These are phyloP conservation scores for Caulochytrium protostelioides DNA, from an alignment of 371 early-diverging fungal genomes.

Conservation along the genomic window DNA sequence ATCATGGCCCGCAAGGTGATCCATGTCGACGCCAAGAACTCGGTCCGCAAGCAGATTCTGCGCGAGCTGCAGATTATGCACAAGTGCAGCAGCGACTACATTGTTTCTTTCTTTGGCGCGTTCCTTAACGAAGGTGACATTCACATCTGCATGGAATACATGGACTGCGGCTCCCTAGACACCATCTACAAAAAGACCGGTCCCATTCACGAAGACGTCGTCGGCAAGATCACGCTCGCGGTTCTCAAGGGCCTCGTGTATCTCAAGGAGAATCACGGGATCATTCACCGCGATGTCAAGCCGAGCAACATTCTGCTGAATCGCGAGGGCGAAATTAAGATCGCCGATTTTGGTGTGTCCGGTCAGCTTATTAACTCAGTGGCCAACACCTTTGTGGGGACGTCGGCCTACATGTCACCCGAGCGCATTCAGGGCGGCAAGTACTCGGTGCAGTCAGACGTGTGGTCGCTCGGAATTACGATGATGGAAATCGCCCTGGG, in stretches of 20 bases:
- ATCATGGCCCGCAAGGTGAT: constrained; percentile 87
- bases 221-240: constrained; percentile 49
- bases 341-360: constrained; percentile 88
- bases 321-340: constrained; percentile 64
- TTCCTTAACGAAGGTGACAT: constrained; percentile 69
- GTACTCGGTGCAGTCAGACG: constrained; percentile 80
- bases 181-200: constrained; percentile 52
- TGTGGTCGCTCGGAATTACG: constrained; percentile 68
- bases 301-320: constrained; percentile 27
- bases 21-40: constrained; percentile 33
- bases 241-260: constrained; percentile 36
- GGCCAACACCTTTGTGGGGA: constrained; percentile 86
- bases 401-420: constrained; percentile 90
- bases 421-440: constrained; percentile 81
- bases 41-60: constrained; percentile 53
- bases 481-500: constrained; percentile 78
- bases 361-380: constrained; percentile 71
- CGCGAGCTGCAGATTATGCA: constrained; percentile 74
- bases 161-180: constrained; percentile 68
- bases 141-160: constrained; percentile 90
- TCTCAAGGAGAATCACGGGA: constrained; percentile 57
- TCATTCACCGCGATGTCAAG: constrained; percentile 63
- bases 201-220: constrained; percentile 46
- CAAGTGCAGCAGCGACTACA: constrained; percentile 70
- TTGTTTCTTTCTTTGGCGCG: constrained; percentile 84